Percentiles rank a stretch among this genome's conserved stretches.
Conservation (phyloP, 2,329 filamentous ascomycete species). For the Exophiala mesophila region DNA sequence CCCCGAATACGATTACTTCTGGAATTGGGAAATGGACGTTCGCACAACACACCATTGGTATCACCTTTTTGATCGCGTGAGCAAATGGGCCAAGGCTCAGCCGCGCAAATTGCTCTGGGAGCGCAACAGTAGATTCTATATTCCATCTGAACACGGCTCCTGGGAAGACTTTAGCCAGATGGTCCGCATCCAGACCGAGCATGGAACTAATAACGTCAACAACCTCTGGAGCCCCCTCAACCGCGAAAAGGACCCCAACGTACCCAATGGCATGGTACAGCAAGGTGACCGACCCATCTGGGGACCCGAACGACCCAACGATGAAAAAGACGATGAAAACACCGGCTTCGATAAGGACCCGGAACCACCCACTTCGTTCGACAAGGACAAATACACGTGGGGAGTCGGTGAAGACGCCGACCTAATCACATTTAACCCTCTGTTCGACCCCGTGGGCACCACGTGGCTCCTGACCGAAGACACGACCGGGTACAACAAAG, state of each 20-base stretch:
- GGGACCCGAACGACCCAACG: conserved; percentile 70
- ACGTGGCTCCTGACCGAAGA: conserved; percentile 78
- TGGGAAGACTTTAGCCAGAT: conserved; percentile 79
- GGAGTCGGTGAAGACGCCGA: conserved; percentile 88
- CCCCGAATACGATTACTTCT: conserved; percentile 84
- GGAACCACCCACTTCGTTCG: conserved; percentile 70
- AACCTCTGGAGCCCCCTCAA: conserved; percentile 60
- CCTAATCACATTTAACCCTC: conserved; percentile 83
- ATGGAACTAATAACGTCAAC: conserved; percentile 60
- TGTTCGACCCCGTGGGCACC: conserved; percentile 84
- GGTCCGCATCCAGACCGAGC: conserved; percentile 69
- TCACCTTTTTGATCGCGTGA: conserved; percentile 64
- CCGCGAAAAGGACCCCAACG: conserved; percentile 28
- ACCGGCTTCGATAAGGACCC: conserved; percentile 63
- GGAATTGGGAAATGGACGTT: conserved; percentile 95
- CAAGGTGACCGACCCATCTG: conserved; percentile 64
- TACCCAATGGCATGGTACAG: conserved; percentile 28
- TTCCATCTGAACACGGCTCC: conserved; percentile 68
- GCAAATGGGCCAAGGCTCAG: conserved; percentile 65
- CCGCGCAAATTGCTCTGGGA: conserved; percentile 79
- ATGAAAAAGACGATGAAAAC: conserved; percentile 55
- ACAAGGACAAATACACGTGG: conserved; percentile 79
- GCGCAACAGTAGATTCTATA: conserved; percentile 70
- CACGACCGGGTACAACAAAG: conserved; percentile 76
- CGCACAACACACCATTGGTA: conserved; percentile 87